A percentile compares a stretch with the other conserved stretches of the same genome.
These are phyloP conservation scores for Bretziella fagacearum DNA, from an alignment of 2,329 filamentous ascomycete species.

Conservation along the genomic window DNA sequence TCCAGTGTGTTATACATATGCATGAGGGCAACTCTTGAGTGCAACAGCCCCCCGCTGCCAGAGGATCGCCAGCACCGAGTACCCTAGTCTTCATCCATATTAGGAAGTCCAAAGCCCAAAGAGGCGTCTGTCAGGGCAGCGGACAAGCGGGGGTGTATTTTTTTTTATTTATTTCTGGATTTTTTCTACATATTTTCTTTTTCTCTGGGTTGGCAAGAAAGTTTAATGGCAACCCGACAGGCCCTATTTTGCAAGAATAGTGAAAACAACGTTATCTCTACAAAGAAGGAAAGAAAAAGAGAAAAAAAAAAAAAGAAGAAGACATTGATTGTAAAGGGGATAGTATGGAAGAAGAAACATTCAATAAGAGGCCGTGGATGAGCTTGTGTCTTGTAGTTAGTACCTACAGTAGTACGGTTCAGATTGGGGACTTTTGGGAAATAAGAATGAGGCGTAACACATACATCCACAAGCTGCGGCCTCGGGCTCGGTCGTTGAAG, in stretches of 20 bases:
- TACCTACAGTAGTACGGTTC: too few species aligned
- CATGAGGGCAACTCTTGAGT: not conserved
- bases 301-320: not conserved
- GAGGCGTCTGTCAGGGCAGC: not conserved
- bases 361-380: too few species aligned
- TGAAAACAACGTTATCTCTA: not conserved
- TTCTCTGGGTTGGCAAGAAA: too few species aligned
- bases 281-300: not conserved
- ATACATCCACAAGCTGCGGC: too few species aligned
- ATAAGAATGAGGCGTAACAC: too few species aligned
- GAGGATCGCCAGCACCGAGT: not conserved
- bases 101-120: slow-evolving; percentile 3
- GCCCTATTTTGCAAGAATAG: too few species aligned
- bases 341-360: not conserved
- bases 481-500: not conserved
- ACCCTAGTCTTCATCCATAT: not conserved
- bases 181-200: too few species aligned
- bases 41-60: not conserved
- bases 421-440: too few species aligned
- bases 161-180: too few species aligned
- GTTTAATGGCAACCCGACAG: too few species aligned
- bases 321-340: not conserved
- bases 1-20: not conserved
- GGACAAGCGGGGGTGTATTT: too few species aligned
- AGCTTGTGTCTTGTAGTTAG: too few species aligned